phyloP scores from a whole-genome alignment of 2,329 filamentous ascomycete species.

The Ophiostoma montium region DNA sequence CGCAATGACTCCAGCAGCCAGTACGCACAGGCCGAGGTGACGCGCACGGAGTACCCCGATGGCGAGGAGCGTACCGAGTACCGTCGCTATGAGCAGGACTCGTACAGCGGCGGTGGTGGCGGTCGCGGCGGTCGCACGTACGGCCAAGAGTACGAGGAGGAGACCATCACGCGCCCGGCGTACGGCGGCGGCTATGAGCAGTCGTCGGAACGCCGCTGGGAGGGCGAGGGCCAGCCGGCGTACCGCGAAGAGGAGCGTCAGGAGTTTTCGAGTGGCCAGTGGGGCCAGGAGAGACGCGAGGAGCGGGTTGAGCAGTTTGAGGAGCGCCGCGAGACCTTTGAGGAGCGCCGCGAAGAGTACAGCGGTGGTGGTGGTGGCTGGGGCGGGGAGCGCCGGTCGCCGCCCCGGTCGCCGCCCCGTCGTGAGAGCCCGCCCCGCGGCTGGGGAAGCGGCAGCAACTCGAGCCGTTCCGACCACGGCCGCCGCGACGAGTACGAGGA shows the following conservation, averaged over 20 bases:
- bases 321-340: conserved; percentile 1
- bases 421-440: conserved; percentile 5
- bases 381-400: not conserved
- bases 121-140: conserved; percentile 17
- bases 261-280: conserved; percentile 8
- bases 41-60: conserved; percentile 40
- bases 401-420: not conserved
- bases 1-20: conserved; percentile 32
- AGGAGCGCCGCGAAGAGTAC: not conserved
- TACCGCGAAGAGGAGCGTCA: conserved; percentile 11
- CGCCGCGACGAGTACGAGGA: not conserved
- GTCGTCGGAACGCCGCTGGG: conserved; percentile 38
- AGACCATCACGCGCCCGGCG: conserved; percentile 33
- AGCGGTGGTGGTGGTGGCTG: not conserved
- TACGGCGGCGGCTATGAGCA: conserved; percentile 41
- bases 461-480: conserved; percentile 5
- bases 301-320: not conserved
- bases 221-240: conserved; percentile 14
- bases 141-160: conserved; percentile 38
- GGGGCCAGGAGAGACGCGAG: conserved; percentile 2
- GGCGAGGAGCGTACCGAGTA: conserved; percentile 47
- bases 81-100: conserved; percentile 41
- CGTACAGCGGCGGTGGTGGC: conserved; percentile 5
- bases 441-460: conserved; percentile 11
- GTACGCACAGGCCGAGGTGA: conserved; percentile 47